phyloP scores from a whole-genome alignment of 768 basidiomycete species.

The Mycena filopes region DNA sequence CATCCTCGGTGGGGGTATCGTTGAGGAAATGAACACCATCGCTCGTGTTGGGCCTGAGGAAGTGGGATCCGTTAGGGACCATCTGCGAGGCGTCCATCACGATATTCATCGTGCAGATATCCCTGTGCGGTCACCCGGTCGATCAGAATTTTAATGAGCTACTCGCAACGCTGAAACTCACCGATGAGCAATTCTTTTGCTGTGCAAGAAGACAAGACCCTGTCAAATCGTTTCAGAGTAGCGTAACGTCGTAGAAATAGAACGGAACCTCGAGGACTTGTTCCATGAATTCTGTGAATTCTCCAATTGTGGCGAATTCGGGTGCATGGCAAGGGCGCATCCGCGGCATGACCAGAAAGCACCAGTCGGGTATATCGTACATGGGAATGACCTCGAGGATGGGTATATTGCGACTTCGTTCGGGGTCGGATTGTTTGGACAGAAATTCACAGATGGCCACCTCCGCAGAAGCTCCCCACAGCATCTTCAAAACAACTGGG shows the following conservation, averaged over 20 bases:
- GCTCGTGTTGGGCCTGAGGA: not conserved
- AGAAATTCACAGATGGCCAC: not conserved
- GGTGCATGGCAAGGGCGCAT: not conserved
- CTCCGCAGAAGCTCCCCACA: not conserved
- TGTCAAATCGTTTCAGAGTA: no score
- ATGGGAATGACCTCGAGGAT: not conserved
- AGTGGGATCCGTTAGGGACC: slow-evolving; percentile 14
- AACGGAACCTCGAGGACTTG: slow-evolving; percentile 1
- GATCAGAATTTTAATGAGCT: no score
- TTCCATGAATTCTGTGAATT: slow-evolving; percentile 4
- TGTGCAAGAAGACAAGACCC: slow-evolving; percentile 3
- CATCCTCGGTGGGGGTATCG: not conserved
- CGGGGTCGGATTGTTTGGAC: not conserved
- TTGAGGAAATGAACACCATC: not conserved
- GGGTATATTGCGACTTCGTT: not conserved
- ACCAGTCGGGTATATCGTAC: not conserved
- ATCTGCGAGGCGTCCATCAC: slow-evolving; percentile 8
- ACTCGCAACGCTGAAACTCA: no score
- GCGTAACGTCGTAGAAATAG: no score
- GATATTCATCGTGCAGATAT: not conserved
- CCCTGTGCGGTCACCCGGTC: not conserved
- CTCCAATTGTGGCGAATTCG: not conserved
- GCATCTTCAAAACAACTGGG: not conserved
- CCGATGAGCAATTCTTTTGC: slow-evolving; percentile 6
- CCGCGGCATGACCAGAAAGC: not conserved